phyloP scores from a whole-genome alignment of 2,329 filamentous ascomycete species.

The Fusarium tanahbumbuense region DNA sequence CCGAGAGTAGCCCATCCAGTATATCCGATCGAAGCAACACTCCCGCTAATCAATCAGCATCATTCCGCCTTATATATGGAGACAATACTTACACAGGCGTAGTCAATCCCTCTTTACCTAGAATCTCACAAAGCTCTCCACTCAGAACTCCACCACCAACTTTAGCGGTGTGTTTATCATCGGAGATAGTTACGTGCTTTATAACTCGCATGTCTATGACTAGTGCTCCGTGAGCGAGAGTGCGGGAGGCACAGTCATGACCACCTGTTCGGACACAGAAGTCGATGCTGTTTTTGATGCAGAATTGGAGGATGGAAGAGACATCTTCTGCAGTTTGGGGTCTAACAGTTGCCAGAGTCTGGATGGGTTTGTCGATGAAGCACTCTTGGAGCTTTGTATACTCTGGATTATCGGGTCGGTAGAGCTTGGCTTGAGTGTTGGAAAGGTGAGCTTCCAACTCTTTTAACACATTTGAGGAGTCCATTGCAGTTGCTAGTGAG shows the following conservation, averaged over 20 bases:
- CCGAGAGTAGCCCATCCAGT: conserved; percentile 25
- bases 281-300: not conserved
- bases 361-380: conserved; percentile 4
- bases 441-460: not conserved
- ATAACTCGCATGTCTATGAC: conserved; percentile 36
- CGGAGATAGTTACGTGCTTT: not conserved
- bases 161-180: not conserved
- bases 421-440: not conserved
- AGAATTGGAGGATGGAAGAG: not conserved
- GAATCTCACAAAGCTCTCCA: accelerated
- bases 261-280: conserved; percentile 19
- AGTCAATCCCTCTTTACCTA: not conserved
- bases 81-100: conserved; percentile 10
- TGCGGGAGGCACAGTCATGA: conserved; percentile 15
- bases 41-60: not conserved
- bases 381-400: conserved; percentile 1
- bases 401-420: conserved; percentile 23
- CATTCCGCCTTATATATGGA: accelerated
- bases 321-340: conserved; percentile 7
- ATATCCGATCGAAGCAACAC: conserved; percentile 14
- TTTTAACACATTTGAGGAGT: accelerated
- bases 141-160: conserved; percentile 14
- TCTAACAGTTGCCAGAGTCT: not conserved
- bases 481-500: too few relatives aligned
- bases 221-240: not conserved